Evolutionary conservation across 2,329 filamentous ascomycete genomes (phyloP).

Genomic region (Teratosphaeria gauchensis): DNA sequence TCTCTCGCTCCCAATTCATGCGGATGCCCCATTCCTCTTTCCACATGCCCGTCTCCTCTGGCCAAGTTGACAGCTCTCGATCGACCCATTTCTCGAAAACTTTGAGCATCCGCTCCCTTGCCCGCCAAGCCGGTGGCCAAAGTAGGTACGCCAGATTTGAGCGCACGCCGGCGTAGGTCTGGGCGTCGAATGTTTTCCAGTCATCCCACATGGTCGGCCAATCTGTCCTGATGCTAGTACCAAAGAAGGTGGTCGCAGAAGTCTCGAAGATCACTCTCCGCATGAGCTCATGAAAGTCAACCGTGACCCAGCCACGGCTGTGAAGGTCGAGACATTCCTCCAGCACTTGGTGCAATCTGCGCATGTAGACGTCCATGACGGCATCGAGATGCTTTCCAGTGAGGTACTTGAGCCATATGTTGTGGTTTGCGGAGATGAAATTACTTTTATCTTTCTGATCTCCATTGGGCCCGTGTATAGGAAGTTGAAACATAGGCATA

Average conservation of each 20-base stretch:
- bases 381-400: conserved; percentile 5
- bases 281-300: conserved; percentile 4
- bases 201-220: conserved; percentile 9
- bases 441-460: background rate
- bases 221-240: conserved; percentile 2
- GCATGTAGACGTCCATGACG: conserved; percentile 6
- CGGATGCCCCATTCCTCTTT: conserved; percentile 6
- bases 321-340: conserved; percentile 1
- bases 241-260: conserved; percentile 7
- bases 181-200: conserved; percentile 4
- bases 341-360: conserved; percentile 2
- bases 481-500: conserved; percentile 3
- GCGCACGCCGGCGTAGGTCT: conserved; percentile 6
- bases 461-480: background rate
- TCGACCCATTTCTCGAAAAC: conserved; percentile 7
- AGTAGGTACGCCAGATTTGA: conserved; percentile 5
- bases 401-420: conserved; percentile 7
- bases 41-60: conserved; percentile 4
- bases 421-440: conserved; percentile 7
- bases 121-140: conserved; percentile 2
- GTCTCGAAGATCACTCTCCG: conserved; percentile 7
- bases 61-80: background rate
- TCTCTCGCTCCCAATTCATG: conserved; percentile 8
- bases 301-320: background rate
- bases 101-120: conserved; percentile 5